Evolutionary conservation across 441 rosid species (phyloP), one percentile per base, ranked within the genome.

Genomic region (Rhodomyrtus psidioides): DNA sequence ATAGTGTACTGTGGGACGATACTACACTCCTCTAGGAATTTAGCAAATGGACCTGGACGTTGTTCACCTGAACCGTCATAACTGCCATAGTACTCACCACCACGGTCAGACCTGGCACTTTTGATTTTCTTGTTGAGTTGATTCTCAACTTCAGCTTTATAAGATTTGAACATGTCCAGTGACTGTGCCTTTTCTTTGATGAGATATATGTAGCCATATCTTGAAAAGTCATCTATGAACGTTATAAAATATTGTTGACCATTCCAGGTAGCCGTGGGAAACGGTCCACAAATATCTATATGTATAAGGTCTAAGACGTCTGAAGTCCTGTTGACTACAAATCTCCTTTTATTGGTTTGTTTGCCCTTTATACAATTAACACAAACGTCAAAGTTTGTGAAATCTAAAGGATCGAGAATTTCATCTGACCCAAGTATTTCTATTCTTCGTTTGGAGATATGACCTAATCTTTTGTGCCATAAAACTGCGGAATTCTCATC

Each of bases 381-480:
- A 30, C 49, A 88, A 16, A 28, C 3, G 7, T 58, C 23, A 56
- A 83, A 58, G 51, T 85, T 24, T 82, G 53, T 19, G 21, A 70
- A 74, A 55, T 84, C 42, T 53, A 86, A 39, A 17, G 75, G 6
- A 39, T 58, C 74, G 2, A 83, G 53, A 57, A 83, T 83, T 16
- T 53, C 75, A 19, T 55, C 30, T 4, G 6, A 60, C 55, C 86
- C 62, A 51, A 88, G 87, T n/a, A n/a, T 84, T 7, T 81, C 56
- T 9, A 84, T 53, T 28, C 86, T 53, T 16, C 34, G 30, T 83
- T 55, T 84, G 13, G 84, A 82, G 27, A 82, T 89, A 53, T 86
- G 83, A 42, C 65, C 85, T 87, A 84, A 85, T 12, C 74, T 26
- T 49, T 59, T 87, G 53, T 89, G 75, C 59, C 57, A 87, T 30